phyloP scores from a whole-genome alignment of 1,139 yeast species.

The Yamadazyma trypodendri region DNA sequence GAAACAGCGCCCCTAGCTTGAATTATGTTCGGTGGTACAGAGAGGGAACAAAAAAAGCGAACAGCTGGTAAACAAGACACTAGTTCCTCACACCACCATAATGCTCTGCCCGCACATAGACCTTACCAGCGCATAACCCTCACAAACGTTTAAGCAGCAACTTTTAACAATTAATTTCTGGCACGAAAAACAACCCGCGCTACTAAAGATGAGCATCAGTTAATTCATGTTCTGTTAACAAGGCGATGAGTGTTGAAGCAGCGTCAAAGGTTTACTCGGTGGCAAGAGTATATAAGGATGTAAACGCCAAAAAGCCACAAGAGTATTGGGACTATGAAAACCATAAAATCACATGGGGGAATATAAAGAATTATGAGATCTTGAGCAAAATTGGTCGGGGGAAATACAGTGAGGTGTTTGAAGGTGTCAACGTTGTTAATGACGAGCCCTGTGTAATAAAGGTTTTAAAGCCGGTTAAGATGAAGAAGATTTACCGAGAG shows the following conservation, averaged over 20 bases:
- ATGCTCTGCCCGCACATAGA: no score
- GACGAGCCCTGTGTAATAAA: constrained; percentile 64
- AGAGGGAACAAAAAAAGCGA: no score
- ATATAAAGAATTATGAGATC: constrained; percentile 80
- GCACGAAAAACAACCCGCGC: no score
- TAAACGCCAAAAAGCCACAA: constrained; percentile 70
- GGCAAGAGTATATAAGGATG: constrained; percentile 88
- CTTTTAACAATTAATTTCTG: no score
- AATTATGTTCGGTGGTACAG: no score
- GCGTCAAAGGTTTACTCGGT: constrained; percentile 53
- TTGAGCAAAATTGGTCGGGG: constrained; percentile 94
- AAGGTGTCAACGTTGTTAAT: constrained; percentile 52
- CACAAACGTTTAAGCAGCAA: no score
- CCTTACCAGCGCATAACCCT: no score
- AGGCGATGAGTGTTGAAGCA: constrained; percentile 29
- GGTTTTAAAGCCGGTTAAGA: constrained; percentile 75
- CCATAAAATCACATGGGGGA: constrained; percentile 68
- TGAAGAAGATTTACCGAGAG: constrained; percentile 77
- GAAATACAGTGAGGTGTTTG: constrained; percentile 94
- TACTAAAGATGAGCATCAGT: neutral
- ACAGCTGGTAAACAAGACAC: no score
- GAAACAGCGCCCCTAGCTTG: no score
- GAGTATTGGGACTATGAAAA: constrained; percentile 95
- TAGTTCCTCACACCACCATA: no score
- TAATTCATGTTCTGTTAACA: neutral